Base-by-base conservation (phyloP, 202 grass and related monocot species). In the Carex arenaria region DNA sequence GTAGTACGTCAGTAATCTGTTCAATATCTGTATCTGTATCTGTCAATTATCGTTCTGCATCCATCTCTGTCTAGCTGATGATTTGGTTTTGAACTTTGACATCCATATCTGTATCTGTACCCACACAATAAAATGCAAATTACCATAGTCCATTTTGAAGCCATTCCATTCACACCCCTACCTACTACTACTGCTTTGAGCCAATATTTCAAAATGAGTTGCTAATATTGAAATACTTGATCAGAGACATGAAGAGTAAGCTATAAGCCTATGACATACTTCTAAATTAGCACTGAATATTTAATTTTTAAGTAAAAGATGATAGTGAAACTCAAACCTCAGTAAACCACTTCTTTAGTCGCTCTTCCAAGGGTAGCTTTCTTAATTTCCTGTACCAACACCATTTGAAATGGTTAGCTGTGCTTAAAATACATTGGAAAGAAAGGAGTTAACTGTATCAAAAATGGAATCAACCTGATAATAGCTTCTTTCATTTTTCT, bases 331-430 rank as follows among this genome's bases (percentile, higher is more conserved):
- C 19, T 28, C 61, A 67, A 56, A 82, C 80, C 80, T 82, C 65
- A 34, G 47, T 82, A 67, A 82, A 67, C 80, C 80, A 82, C 51
- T 82, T 65, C 62, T 69, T 69, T 82, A 82, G 45, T 82, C 80
- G 38, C 64, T 82, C 80, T 82, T 82, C 64, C 65, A 82, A 54
- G 28, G 80, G 64, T 51, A 82, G 80, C 51, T 67, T 70, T 62
- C 13, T 38, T 23, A 82, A 53, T 67, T 65, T 64, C 64, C 80
- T 82, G 80, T 55, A 17, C 1, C 40, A 82, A 64, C 49, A 67
- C 43, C 51, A 59, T n/a, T n/a, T 53, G 51, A 65, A 42, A 14
- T 64, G 3, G 36, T 66, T 67, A 31, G n/a, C 53, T 82, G 19
- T 7, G 3, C 23, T 57, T 20, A 13, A 38, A 1, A 53, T 47